These are phyloP conservation scores for Blastobotrys peoriensis DNA, from an alignment of 805 yeast genomes.

Conservation along the genomic window DNA sequence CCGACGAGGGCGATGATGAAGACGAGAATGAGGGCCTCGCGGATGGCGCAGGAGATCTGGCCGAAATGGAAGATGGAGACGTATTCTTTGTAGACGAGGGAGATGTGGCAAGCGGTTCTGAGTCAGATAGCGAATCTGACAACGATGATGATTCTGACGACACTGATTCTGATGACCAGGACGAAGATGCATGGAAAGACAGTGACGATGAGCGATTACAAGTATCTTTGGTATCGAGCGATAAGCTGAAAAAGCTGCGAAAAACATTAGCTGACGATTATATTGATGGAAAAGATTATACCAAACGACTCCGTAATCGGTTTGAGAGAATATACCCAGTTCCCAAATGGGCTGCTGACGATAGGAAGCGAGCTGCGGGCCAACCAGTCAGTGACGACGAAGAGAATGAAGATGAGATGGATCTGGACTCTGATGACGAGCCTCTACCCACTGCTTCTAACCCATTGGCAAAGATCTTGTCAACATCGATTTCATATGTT, in stretches of 20 bases:
- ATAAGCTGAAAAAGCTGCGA: slow-evolving; percentile 67
- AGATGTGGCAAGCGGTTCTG: slow-evolving; percentile 33
- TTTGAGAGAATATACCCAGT: slow-evolving; percentile 67
- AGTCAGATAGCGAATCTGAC: slow-evolving; percentile 28
- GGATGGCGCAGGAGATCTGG: slow-evolving; percentile 31
- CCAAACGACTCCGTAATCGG: slow-evolving; percentile 63
- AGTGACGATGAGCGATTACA: slow-evolving; percentile 78
- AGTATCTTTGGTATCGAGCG: slow-evolving; percentile 53
- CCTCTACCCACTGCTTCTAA: slow-evolving; percentile 27
- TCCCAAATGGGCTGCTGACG: slow-evolving; percentile 67
- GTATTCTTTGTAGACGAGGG: slow-evolving; percentile 52
- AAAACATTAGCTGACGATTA: slow-evolving; percentile 46
- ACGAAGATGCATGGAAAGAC: slow-evolving; percentile 66
- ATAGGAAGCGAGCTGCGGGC: slow-evolving; percentile 27
- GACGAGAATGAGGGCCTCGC: slow-evolving; percentile 25
- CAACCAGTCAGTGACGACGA: slow-evolving; percentile 26
- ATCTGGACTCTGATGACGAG: slow-evolving; percentile 27
- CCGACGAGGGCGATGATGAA: slow-evolving; percentile 25
- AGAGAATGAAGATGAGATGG: slow-evolving; percentile 26
- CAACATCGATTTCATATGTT: slow-evolving; percentile 25
- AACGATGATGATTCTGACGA: slow-evolving; percentile 30
- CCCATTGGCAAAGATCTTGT: slow-evolving; percentile 30
- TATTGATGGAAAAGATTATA: slow-evolving; percentile 56
- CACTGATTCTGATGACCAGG: slow-evolving; percentile 31
- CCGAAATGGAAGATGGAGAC: slow-evolving; percentile 40